Evolutionary conservation across 1,139 yeast species (phyloP), one percentile per base, ranked within the genome.

Genomic region (Pneumocystis carinii): DNA sequence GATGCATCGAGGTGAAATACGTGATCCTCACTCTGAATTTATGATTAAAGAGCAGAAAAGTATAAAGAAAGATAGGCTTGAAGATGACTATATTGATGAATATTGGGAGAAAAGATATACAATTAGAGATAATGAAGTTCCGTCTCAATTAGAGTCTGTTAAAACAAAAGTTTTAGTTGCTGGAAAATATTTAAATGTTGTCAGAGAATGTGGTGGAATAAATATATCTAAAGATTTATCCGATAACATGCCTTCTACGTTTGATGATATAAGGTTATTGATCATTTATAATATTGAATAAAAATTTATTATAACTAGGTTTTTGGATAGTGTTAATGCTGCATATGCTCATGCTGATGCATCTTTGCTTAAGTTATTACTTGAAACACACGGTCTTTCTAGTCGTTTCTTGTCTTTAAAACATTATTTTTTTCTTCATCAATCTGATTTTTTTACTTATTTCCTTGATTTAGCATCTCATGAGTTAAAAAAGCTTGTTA

Each of bases 51-150:
- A 74, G 61, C 70, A 72, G 57, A 66, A 68, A 35, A 69, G 70
- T 59, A 71, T 75, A 36, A 76, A 75, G 32, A 69, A 79, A 7
- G 79, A 80, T 66, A 77, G 78, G 61, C 72, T 80, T 24, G 80
- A 81, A 67, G 79, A 69, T 56, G 76, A 75, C 62, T 73, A 71
- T 56, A 71, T 83, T 65, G 96, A 90, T 68, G 84, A 85, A 66
- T 85, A 86, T 70, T 92, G 97, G 97, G 87, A 87, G 64, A 88
- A 88, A 66, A 82, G 89, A 64, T 92, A 82, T 72, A 81, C 88
- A 12, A 78, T 90, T 10, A 78, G 92, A 62, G 81, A 81, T 63
- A 95, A 87, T 70, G 95, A 94, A 0, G 71, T 90, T 29, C 83
- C 94, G 2, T 79, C 81, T 63, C 92, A 86, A 68, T 81, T 90